phyloP scores from a whole-genome alignment of 371 early-diverging fungal genomes.

The Apophysomyces trapeziformis region DNA sequence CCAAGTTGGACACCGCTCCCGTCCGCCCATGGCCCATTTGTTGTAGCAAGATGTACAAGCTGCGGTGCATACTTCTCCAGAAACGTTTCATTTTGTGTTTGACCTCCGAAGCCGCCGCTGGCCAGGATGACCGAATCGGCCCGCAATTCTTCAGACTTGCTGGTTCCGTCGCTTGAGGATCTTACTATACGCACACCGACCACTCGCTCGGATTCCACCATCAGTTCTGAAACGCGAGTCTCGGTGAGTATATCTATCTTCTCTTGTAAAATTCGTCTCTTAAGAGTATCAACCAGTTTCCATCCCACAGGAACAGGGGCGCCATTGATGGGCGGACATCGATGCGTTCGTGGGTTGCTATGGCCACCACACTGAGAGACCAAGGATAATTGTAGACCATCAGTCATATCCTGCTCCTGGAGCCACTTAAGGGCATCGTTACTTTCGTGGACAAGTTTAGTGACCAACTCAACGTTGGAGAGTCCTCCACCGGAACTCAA shows the following conservation, averaged over 20 bases:
- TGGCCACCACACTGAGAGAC: slow-evolving; percentile 83
- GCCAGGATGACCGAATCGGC: slow-evolving; percentile 38
- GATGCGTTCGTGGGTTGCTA: slow-evolving; percentile 74
- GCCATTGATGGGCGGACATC: slow-evolving; percentile 45
- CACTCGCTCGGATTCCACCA: slow-evolving; percentile 10
- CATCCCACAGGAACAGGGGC: slow-evolving; percentile 70
- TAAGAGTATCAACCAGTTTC: slow-evolving; percentile 61
- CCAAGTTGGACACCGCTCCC: slow-evolving; percentile 84
- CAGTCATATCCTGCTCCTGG: slow-evolving; percentile 28
- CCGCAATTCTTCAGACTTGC: slow-evolving; percentile 22
- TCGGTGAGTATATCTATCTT: slow-evolving; percentile 54
- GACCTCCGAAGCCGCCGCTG: slow-evolving; percentile 43
- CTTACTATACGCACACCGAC: slow-evolving; percentile 20
- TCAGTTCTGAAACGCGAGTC: slow-evolving; percentile 36
- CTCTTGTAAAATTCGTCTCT: slow-evolving; percentile 24
- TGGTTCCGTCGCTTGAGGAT: slow-evolving; percentile 10
- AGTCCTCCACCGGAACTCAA: slow-evolving; percentile 73
- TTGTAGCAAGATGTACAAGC: slow-evolving; percentile 70
- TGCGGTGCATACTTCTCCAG: slow-evolving; percentile 66
- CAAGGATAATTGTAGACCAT: slow-evolving; percentile 57
- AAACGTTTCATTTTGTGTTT: slow-evolving; percentile 28
- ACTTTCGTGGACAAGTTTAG: slow-evolving; percentile 67
- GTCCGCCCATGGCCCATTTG: slow-evolving; percentile 84
- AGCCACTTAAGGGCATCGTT: slow-evolving; percentile 76
- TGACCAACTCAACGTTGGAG: slow-evolving; percentile 58